Evolutionary conservation across 1,284 basidiomycete genomes (phyloP).

Genomic region (Microbotryum saponariae): DNA sequence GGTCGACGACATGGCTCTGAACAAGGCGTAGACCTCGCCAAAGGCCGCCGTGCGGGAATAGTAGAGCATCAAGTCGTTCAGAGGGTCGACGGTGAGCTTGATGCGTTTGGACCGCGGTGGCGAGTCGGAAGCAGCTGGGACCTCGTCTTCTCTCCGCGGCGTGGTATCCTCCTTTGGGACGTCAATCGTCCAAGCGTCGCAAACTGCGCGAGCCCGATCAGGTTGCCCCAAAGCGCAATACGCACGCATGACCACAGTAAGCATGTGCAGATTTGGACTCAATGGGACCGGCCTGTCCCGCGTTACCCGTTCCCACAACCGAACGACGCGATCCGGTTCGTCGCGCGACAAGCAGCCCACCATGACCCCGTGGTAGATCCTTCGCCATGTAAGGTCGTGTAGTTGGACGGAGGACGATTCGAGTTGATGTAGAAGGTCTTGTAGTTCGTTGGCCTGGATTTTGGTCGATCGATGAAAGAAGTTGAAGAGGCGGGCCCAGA

Average conservation of each 20-base stretch:
- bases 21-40: constrained; percentile 55
- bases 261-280: too few species aligned
- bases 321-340: too few species aligned
- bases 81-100: constrained; percentile 26
- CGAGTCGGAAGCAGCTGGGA: too few species aligned
- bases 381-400: not conserved
- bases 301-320: too few species aligned
- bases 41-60: constrained; percentile 51
- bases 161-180: too few species aligned
- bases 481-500: not conserved
- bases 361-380: not conserved
- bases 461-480: not conserved
- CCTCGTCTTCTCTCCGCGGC: too few species aligned
- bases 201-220: too few species aligned
- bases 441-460: not conserved
- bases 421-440: not conserved
- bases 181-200: too few species aligned
- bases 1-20: constrained; percentile 52
- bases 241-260: too few species aligned
- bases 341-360: not conserved
- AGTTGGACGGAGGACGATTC: not conserved
- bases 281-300: too few species aligned
- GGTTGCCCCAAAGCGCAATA: too few species aligned
- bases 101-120: constrained; percentile 5
- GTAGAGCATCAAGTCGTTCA: constrained; percentile 52